These are phyloP conservation scores for Collariella sp. DNA, from an alignment of 495 filamentous ascomycete genomes.

Conservation along the genomic window DNA sequence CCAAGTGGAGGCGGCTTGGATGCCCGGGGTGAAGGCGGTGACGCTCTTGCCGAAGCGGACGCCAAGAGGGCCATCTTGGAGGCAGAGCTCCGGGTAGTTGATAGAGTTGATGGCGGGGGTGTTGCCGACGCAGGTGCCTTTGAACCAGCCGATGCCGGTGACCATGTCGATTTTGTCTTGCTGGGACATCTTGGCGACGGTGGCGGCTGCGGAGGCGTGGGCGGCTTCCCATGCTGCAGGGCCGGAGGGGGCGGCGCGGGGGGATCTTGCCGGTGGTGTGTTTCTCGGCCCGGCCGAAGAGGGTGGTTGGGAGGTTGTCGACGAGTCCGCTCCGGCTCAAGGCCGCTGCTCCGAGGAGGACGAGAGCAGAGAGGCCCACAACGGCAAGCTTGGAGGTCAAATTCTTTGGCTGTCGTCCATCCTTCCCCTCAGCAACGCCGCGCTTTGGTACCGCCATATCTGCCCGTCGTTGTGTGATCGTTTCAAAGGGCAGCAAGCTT, in stretches of 20 bases:
- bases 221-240: slow-evolving; percentile 43
- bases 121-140: slow-evolving; percentile 60
- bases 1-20: slow-evolving; percentile 63
- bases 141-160: slow-evolving; percentile 55
- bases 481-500: too few species aligned
- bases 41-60: slow-evolving; percentile 34
- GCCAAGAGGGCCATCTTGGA: slow-evolving; percentile 52
- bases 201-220: slow-evolving; percentile 46
- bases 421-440: too few species aligned
- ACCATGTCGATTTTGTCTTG: slow-evolving; percentile 55
- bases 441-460: too few species aligned
- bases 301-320: slow-evolving; percentile 6
- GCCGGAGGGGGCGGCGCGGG: slow-evolving; percentile 9
- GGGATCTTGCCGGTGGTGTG: slow-evolving; percentile 1
- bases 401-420: too few species aligned
- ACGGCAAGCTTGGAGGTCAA: too few species aligned
- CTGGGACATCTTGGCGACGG: slow-evolving; percentile 47
- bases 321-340: background rate
- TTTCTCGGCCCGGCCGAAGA: slow-evolving; percentile 6
- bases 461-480: too few species aligned
- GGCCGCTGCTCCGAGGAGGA: too few species aligned
- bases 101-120: slow-evolving; percentile 47
- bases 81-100: slow-evolving; percentile 47
- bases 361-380: too few species aligned
- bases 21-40: slow-evolving; percentile 41